Conservation (phyloP, 108 stramenopile genomes). For the Pelagomonas calceolata region DNA sequence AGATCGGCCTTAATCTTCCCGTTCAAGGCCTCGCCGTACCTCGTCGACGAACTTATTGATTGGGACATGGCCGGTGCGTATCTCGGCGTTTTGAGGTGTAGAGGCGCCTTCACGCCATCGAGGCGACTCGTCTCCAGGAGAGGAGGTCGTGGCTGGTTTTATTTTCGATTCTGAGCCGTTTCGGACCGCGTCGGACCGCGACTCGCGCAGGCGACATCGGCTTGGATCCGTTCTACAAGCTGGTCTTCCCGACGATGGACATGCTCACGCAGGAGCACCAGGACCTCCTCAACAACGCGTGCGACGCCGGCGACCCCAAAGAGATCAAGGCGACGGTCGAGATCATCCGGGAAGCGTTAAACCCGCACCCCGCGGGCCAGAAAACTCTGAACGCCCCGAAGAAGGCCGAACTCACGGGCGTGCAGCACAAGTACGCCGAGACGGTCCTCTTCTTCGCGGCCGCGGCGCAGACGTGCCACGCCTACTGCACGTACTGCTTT, state of each 20-base stretch:
- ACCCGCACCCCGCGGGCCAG: constrained; percentile 56
- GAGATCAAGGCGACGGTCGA: constrained; percentile 29
- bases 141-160: too few species aligned
- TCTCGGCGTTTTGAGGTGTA: too few species aligned
- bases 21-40: constrained; percentile 48
- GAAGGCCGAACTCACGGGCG: constrained; percentile 30
- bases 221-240: constrained; percentile 40
- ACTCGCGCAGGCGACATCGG: constrained; percentile 22
- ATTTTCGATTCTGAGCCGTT: too few species aligned
- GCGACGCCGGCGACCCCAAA: constrained; percentile 28
- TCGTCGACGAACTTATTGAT: constrained; percentile 45
- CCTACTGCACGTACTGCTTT: constrained; percentile 57
- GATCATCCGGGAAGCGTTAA: constrained; percentile 37
- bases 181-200: too few species aligned
- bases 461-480: constrained; percentile 51
- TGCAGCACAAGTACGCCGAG: constrained; percentile 56
- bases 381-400: constrained; percentile 46
- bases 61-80: constrained; percentile 28
- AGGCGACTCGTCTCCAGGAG: too few species aligned
- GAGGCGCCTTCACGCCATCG: too few species aligned
- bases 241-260: constrained; percentile 43
- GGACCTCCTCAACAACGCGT: constrained; percentile 24
- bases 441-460: constrained; percentile 47
- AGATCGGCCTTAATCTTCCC: constrained; percentile 41
- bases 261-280: constrained; percentile 36